phyloP scores from a whole-genome alignment of 306 rosid genomes.

The Phaseolus lunatus region DNA sequence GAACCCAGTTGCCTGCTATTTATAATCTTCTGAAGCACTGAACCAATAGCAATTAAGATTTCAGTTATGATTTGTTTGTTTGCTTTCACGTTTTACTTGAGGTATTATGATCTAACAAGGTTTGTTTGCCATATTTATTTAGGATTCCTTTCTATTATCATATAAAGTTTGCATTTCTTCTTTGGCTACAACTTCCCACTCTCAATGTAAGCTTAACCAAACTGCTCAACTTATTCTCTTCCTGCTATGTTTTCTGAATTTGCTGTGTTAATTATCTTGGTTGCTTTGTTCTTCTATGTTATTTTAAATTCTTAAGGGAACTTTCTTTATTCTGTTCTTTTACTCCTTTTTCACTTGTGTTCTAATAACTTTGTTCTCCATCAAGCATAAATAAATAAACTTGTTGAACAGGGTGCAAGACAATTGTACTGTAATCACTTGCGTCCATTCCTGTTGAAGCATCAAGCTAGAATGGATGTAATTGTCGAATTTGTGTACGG shows the following conservation, averaged over 20 bases:
- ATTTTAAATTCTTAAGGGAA: not conserved
- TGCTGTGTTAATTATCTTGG: not conserved
- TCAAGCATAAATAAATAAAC: not conserved
- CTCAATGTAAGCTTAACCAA: constrained; percentile 53
- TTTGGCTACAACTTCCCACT: constrained; percentile 74
- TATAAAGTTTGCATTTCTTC: constrained; percentile 67
- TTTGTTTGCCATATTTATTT: constrained; percentile 24
- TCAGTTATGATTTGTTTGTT: constrained; percentile 10
- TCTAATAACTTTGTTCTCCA: not conserved
- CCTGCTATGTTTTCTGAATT: constrained; percentile 18
- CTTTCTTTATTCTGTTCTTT: not conserved
- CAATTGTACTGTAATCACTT: constrained; percentile 55
- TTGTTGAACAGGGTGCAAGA: constrained; percentile 59
- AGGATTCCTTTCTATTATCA: constrained; percentile 71
- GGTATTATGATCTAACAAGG: constrained; percentile 43
- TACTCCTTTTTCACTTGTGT: not conserved
- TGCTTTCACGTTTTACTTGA: constrained; percentile 24
- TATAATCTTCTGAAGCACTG: not conserved
- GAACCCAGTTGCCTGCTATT: constrained; percentile 10
- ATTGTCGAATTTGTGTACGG: constrained; percentile 47
- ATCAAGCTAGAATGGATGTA: constrained; percentile 62
- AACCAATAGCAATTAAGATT: not conserved
- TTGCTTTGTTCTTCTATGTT: not conserved
- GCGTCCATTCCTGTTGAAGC: constrained; percentile 64
- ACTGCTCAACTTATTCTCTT: constrained; percentile 7